phyloP scores from a whole-genome alignment of 2,329 filamentous ascomycete genomes.

The Alternaria sp. region DNA sequence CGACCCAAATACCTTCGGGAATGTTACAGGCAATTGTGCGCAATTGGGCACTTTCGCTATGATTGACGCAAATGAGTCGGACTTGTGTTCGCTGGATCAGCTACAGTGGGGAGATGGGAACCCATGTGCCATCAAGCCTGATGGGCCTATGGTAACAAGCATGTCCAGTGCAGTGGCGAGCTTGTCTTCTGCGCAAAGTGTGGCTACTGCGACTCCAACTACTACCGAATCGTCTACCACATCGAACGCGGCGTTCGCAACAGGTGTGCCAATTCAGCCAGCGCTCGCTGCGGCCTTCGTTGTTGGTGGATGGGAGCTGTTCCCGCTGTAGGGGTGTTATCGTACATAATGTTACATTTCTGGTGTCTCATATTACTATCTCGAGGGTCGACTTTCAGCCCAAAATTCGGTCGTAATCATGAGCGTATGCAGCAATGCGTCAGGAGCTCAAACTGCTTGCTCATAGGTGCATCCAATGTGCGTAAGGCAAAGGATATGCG shows the following conservation, averaged over 20 bases:
- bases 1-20: background rate
- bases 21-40: background rate
- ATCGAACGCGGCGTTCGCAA: background rate
- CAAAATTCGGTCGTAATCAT: background rate
- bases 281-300: background rate
- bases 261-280: background rate
- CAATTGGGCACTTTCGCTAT: background rate
- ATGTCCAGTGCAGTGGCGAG: background rate
- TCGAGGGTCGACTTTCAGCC: background rate
- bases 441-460: background rate
- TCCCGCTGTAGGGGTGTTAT: background rate
- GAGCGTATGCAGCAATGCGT: background rate
- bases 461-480: background rate
- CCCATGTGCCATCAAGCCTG: background rate
- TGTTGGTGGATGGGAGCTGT: background rate
- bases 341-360: background rate
- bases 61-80: background rate
- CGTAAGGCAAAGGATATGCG: background rate
- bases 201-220: background rate
- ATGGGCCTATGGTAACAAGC: background rate
- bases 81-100: background rate
- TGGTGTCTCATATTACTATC: background rate
- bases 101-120: background rate
- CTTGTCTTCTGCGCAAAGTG: background rate
- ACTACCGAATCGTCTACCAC: background rate